Base-by-base conservation (phyloP, 257 asterid species). In the Thymus mandschuricus region DNA sequence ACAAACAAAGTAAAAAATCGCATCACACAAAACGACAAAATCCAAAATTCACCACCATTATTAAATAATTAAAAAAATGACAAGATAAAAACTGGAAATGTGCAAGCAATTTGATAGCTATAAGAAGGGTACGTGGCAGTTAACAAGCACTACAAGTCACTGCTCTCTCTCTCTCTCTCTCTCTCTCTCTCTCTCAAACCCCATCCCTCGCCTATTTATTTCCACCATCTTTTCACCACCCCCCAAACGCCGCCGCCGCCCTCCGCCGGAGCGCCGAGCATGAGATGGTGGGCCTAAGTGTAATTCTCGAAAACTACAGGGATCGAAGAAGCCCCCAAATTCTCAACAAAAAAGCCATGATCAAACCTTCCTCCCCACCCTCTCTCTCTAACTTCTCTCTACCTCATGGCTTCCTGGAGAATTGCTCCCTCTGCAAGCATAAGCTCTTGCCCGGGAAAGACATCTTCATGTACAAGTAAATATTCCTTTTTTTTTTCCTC, bases 391-490 rank as follows among this genome's bases (percentile, higher is more conserved):
- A 40, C 60, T 38, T 41, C 60, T 56, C 70, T 3, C 56, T 69
- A 10, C 27, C 64, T 15, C 9, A 5, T 64, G 88, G 85, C 3
- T 93, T 94, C 72, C 96, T 91, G 30, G 90, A 94, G 6, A 49
- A 33, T 27, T 94, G 99, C 70, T 94, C 74, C 70, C 95, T 91
- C 76, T 94, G 99, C 85, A 78, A 61, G 46, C 81, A 74, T 21
- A 91, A 83, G 59, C 92, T 94, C 72, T 71, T 78, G 79, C 92
- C 95, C 41, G 92, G 84, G 8, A 89, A 83, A 66, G 99, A 94
- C 76, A 92, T 91, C 86, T 94, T 86, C 78, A 94, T 94, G 97
- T 94, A 94, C 91, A 92, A 94, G 99, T 94, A 83, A 89, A 86
- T 57, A 4, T 0, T n/a, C 28, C 27, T 6, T 34, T 34, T 1